A percentile compares a stretch with the other conserved stretches of the same genome.
These are phyloP conservation scores for Cyclotella atomus DNA, from an alignment of 108 stramenopile genomes.

Conservation along the genomic window DNA sequence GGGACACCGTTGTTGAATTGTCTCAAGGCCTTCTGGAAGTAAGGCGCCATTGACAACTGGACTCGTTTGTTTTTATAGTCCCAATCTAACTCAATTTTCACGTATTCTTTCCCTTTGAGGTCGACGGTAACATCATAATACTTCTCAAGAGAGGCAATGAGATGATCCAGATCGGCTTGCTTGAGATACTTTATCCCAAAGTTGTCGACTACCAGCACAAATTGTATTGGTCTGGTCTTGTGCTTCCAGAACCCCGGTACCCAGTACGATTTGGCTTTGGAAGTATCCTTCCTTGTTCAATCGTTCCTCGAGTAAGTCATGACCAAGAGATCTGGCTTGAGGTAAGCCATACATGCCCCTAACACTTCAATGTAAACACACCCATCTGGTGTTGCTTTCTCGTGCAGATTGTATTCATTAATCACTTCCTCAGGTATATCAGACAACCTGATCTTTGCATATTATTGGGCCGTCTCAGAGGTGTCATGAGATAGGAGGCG, in stretches of 20 bases:
- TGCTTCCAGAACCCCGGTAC: conserved; percentile 26
- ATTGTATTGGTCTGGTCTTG: conserved; percentile 25
- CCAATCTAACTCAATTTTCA: conserved; percentile 17
- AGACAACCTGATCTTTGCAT: conserved; percentile 40
- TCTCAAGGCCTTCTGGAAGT: conserved; percentile 1
- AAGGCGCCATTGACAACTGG: conserved; percentile 1
- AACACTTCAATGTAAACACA: not conserved
- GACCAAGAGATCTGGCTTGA: conserved; percentile 25
- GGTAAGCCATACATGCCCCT: conserved; percentile 30
- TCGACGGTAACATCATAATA: conserved; percentile 55
- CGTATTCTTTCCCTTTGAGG: conserved; percentile 26
- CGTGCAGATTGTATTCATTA: conserved; percentile 34
- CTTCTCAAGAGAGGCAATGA: conserved; percentile 30
- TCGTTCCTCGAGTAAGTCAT: conserved; percentile 1
- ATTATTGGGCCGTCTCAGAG: conserved; percentile 40
- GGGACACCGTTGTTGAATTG: conserved; percentile 22
- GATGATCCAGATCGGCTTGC: conserved; percentile 39
- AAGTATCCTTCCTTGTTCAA: conserved; percentile 2
- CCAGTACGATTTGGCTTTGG: conserved; percentile 6
- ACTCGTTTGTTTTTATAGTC: conserved; percentile 2
- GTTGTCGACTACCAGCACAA: conserved; percentile 62
- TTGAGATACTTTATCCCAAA: conserved; percentile 33
- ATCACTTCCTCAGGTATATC: conserved; percentile 52
- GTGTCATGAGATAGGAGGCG: conserved; percentile 20
- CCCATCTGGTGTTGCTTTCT: conserved; percentile 1